phyloP scores from a whole-genome alignment of 345 rosid species.

The Sisymbrium altissimum region DNA sequence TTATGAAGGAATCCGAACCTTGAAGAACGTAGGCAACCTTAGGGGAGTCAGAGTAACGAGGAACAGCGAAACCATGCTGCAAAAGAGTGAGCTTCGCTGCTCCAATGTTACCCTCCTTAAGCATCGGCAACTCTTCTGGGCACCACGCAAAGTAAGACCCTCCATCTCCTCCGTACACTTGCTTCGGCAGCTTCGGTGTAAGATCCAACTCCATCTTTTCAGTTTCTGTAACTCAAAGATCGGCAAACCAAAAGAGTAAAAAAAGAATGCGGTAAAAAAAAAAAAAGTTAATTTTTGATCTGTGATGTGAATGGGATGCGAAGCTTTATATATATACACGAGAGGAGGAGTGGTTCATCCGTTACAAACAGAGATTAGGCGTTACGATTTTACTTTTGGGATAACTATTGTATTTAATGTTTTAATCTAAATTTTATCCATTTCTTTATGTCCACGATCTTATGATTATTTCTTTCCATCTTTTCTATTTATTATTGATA shows the following conservation, averaged over 20 bases:
- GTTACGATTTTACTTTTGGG: not conserved
- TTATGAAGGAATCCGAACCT: conserved; percentile 40
- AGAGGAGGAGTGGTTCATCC: not conserved
- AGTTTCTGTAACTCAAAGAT: not conserved
- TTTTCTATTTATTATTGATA: not conserved
- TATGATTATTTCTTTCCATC: not conserved
- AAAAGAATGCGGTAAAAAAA: no score
- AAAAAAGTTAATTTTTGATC: not conserved
- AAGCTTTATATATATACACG: not conserved
- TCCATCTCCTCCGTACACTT: conserved; percentile 64
- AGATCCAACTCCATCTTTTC: conserved; percentile 73
- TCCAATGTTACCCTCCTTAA: conserved; percentile 71
- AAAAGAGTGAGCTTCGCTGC: conserved; percentile 81
- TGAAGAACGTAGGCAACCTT: conserved; percentile 91
- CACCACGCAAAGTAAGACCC: conserved; percentile 81
- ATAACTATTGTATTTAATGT: conserved; percentile 5
- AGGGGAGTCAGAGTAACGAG: conserved; percentile 81
- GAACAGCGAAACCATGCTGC: conserved; percentile 80
- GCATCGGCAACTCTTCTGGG: conserved; percentile 77
- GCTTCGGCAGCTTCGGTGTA: conserved; percentile 68
- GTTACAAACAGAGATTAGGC: not conserved
- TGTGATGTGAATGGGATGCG: conserved; percentile 4
- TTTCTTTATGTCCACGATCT: conserved; percentile 3
- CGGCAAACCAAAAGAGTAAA: not conserved
- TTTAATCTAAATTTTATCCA: not conserved